Evolutionary conservation across 1,139 yeast species (phyloP), one percentile per base, ranked within the genome.

Genomic region (Yamadazyma jaroonii): DNA sequence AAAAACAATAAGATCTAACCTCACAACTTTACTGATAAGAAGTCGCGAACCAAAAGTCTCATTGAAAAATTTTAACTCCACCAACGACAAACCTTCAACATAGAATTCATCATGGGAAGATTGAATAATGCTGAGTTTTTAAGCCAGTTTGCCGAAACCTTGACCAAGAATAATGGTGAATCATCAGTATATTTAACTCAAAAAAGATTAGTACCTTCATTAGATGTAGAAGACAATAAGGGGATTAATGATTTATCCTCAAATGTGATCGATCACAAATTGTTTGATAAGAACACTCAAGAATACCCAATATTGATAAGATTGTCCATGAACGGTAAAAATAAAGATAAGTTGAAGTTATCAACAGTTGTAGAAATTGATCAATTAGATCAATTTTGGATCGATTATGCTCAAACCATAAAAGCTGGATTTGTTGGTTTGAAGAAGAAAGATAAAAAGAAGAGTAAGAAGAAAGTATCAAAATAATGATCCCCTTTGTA

Each of bases 341-440:
- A 41, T 2, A 56, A 61, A 28, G 63, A 64, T 41, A 79, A 80
- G 53, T 50, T 57, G 29, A 83, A 82, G 53, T 57, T 78, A 32
- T 76, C 86, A 7, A 85, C 95, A 0, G 75, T 79, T 14, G 87
- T 87, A 22, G 74, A 72, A 30, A 61, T 76, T 0, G 72, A 67
- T 4, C 63, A 72, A 13, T 63, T 86, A 47, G 84, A 80, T 42
- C 62, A 64, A 44, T 86, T 86, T 54, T 86, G 95, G 95, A 58
- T 61, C 28, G 78, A 77, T 29, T 86, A 85, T 56, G 64, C 84
- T 1, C 79, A 76, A 32, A 75, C 75, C 0, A 68, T 85, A 41
- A 85, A 84, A 55, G 56, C 65, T 22, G 88, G 67, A 17, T 59
- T 77, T 37, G 60, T 74, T 25, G 79, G 86, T 9, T 55, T 84